Evolutionary conservation across 2,329 filamentous ascomycete genomes (phyloP).

Genomic region (Monosporascus ibericus): DNA sequence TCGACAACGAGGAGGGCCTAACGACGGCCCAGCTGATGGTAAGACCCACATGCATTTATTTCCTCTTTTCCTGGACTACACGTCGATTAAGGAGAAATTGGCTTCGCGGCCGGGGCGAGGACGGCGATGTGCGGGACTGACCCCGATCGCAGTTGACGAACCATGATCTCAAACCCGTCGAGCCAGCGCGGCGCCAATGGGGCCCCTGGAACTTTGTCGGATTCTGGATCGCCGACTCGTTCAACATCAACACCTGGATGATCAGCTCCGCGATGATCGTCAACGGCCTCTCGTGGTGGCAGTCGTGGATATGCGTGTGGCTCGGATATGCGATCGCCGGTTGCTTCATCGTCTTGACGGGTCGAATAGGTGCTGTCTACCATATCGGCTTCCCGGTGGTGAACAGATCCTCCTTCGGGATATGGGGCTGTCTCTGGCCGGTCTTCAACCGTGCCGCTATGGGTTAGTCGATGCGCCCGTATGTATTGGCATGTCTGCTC

Average conservation of each 20-base stretch:
- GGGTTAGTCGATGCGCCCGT: slow-evolving; percentile 31
- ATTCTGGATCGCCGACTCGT: slow-evolving; percentile 80
- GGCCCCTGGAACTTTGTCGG: slow-evolving; percentile 81
- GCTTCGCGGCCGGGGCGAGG: background rate
- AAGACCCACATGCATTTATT: slow-evolving; percentile 15
- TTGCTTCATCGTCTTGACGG: slow-evolving; percentile 69
- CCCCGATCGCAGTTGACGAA: slow-evolving; percentile 59
- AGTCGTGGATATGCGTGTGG: slow-evolving; percentile 85
- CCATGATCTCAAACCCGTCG: slow-evolving; percentile 74
- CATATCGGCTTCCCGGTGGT: slow-evolving; percentile 87
- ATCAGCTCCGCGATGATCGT: slow-evolving; percentile 80
- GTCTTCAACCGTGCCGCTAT: slow-evolving; percentile 85
- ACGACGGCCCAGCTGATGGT: slow-evolving; percentile 75
- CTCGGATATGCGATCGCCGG: slow-evolving; percentile 75
- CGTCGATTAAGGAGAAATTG: background rate
- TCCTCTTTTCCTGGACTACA: background rate
- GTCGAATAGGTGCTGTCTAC: slow-evolving; percentile 78
- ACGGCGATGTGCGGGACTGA: slow-evolving; percentile 6
- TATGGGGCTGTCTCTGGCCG: slow-evolving; percentile 86
- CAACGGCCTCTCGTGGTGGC: slow-evolving; percentile 80
- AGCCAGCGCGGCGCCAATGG: slow-evolving; percentile 76
- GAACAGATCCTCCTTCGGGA: slow-evolving; percentile 71
- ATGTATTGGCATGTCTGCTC: background rate
- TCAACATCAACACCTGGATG: slow-evolving; percentile 95
- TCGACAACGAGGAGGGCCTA: slow-evolving; percentile 70